Base-by-base conservation (phyloP, 805 yeast genomes). In the Lipomyces anomalus region DNA sequence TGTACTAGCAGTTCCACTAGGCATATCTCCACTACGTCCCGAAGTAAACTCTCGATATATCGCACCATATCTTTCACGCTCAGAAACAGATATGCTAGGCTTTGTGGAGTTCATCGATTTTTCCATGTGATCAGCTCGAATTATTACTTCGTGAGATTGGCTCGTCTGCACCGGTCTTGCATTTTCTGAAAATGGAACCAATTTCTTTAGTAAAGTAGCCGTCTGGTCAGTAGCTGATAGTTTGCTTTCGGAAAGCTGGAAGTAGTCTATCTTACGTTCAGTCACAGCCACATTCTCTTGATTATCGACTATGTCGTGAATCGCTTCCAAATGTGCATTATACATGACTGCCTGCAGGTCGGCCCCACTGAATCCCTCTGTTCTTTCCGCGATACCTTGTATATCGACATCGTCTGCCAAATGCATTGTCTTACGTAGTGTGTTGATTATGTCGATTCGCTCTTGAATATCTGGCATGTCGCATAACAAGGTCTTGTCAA, bases 271-370 rank as follows among this genome's bases (percentile, higher is more conserved):
- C 30, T 9, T 13, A 13, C 11, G 30, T 13, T 9, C 30, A 9
- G 30, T 13, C 30, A 13, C 11, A 9, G 30, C n/a, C 40, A 43
- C 6, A 16, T 35, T 17, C 17, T 17, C 33, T 16, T 40, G 38
- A 11, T 52, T 37, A 44, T 75, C 72, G 37, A 74, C 71, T 3
- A 66, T 60, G 9, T 75, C 77, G 54, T 88, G 73, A 53, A 75
- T 79, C 11, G 95, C 94, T 55, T 80, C 82, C 61, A 90, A 70
- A 62, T 89, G 87, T 0, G 97, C 95, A 64, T 87, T 92, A 64
- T 88, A 90, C 34, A 88, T 81, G 40, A 90, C 64, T 0, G 96
- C 96, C 65, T 89, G 97, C 61, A 90, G 68, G 66, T 90, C 98
- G 0, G 98, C 98, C 13, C 96, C 96, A 11, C 96, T 84, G 57